Conservation (phyloP, 164 flowering plant species). For the Stephania cephalantha region DNA sequence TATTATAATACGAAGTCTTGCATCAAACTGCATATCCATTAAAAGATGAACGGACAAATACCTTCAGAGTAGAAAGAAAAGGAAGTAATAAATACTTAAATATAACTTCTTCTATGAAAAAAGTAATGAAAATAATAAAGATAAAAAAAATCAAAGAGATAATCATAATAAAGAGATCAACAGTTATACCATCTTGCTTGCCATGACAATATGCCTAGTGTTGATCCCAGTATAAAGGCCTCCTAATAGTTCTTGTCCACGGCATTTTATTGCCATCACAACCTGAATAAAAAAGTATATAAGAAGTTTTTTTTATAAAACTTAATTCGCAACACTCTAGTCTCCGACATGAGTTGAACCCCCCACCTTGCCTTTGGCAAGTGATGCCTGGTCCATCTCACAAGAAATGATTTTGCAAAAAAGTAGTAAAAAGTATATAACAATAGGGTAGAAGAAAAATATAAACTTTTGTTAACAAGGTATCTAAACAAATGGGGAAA, state of each 20-base stretch:
- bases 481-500: background rate
- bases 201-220: conserved; percentile 58
- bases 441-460: background rate
- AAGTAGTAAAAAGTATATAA: background rate
- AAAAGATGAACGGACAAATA: conserved; percentile 2
- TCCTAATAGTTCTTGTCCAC: conserved; percentile 60
- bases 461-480: background rate
- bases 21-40: conserved; percentile 3
- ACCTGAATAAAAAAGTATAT: conserved; percentile 38
- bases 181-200: conserved; percentile 83
- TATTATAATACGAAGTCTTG: conserved; percentile 3
- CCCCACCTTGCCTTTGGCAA: too few species aligned
- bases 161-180: background rate
- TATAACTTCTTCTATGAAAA: background rate
- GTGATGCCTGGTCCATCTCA: too few species aligned
- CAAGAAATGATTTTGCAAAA: too few species aligned
- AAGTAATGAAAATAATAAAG: background rate
- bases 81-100: background rate
- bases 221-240: conserved; percentile 81
- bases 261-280: conserved; percentile 82
- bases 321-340: too few species aligned
- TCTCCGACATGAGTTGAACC: too few species aligned
- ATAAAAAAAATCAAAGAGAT: background rate
- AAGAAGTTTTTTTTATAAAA: too few species aligned
- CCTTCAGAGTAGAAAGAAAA: background rate